A percentile compares a stretch with the other conserved stretches of the same genome.
Conservation (phyloP, 148 eudicot genomes). For the Arctostaphylos glauca region DNA sequence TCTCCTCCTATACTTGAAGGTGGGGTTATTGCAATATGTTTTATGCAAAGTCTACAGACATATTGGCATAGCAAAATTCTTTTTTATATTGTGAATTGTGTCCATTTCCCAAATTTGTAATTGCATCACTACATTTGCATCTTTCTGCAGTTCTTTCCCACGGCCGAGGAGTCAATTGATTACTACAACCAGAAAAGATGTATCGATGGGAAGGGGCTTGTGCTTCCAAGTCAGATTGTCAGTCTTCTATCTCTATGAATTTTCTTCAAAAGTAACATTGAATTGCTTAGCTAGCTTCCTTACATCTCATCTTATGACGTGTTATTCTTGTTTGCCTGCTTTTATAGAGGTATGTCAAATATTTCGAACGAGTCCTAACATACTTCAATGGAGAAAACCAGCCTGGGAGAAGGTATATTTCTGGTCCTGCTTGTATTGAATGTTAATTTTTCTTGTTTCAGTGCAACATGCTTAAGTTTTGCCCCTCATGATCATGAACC, state of each 20-base stretch:
- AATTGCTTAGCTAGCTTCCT: slow-evolving; percentile 12
- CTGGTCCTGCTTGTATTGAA: background rate
- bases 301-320: background rate
- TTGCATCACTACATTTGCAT: slow-evolving; percentile 20
- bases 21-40: slow-evolving; percentile 23
- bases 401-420: slow-evolving; percentile 87
- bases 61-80: background rate
- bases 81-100: background rate
- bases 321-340: slow-evolving; percentile 10
- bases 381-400: slow-evolving; percentile 93
- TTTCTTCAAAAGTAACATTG: background rate
- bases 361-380: slow-evolving; percentile 75
- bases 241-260: slow-evolving; percentile 25
- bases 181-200: slow-evolving; percentile 97
- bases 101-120: slow-evolving; percentile 1
- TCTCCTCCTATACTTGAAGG: slow-evolving; percentile 91
- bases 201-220: slow-evolving; percentile 89
- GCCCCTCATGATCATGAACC: background rate
- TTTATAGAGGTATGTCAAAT: slow-evolving; percentile 88
- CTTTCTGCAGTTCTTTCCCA: slow-evolving; percentile 80
- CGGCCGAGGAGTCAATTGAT: slow-evolving; percentile 96
- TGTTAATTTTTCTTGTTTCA: background rate
- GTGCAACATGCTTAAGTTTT: background rate
- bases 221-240: slow-evolving; percentile 98
- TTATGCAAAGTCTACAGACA: background rate